Conservation (phyloP, 2,329 filamentous ascomycete species). For the Pestalotiopsis sp. region DNA sequence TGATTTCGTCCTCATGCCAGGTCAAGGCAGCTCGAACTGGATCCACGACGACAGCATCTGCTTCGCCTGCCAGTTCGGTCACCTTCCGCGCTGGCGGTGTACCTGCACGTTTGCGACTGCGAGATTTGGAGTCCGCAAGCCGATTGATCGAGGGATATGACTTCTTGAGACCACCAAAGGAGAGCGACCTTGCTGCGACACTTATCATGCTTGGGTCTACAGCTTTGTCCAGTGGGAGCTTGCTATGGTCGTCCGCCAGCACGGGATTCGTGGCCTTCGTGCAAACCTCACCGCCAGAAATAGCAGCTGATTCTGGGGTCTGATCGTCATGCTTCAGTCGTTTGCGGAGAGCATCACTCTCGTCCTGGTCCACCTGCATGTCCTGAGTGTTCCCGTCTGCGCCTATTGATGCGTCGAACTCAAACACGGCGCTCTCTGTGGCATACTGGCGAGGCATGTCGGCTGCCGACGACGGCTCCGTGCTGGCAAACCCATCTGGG, state of each 20-base stretch:
- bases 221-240: conserved; percentile 21
- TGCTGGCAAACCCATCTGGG: conserved; percentile 14
- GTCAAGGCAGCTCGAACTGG: conserved; percentile 63
- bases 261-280: conserved; percentile 17
- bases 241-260: conserved; percentile 20
- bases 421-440: conserved; percentile 25
- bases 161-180: conserved; percentile 30
- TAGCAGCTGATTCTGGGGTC: conserved; percentile 13
- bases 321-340: conserved; percentile 39
- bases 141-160: conserved; percentile 43
- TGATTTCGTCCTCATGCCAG: conserved; percentile 72
- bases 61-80: conserved; percentile 28
- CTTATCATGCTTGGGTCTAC: conserved; percentile 26
- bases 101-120: conserved; percentile 28
- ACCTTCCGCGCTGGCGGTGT: conserved; percentile 31
- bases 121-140: conserved; percentile 41
- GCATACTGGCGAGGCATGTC: background rate
- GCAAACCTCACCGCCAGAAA: conserved; percentile 18
- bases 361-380: conserved; percentile 34
- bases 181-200: conserved; percentile 16
- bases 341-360: conserved; percentile 37
- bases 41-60: conserved; percentile 46
- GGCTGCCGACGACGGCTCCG: conserved; percentile 21
- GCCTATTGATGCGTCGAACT: conserved; percentile 27
- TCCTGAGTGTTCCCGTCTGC: conserved; percentile 14